phyloP scores from a whole-genome alignment of 768 basidiomycete species.

The Tulasnella sp. region DNA sequence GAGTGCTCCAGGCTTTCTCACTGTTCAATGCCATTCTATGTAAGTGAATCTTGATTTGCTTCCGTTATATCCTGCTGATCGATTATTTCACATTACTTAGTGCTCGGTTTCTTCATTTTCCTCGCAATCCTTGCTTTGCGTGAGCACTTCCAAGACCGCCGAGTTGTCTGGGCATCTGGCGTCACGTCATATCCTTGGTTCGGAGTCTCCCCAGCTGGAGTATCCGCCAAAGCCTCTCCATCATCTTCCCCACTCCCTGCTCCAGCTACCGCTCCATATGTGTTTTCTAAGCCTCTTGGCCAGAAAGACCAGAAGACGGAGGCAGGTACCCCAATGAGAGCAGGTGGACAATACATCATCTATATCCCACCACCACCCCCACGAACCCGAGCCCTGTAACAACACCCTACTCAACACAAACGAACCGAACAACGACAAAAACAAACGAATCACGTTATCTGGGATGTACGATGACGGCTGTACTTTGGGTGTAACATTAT shows the following conservation, averaged over 20 bases:
- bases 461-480: too few species aligned
- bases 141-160: constrained; percentile 33
- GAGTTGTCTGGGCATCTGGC: constrained; percentile 52
- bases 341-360: constrained; percentile 15
- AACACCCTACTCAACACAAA: too few species aligned
- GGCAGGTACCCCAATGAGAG: constrained; percentile 8
- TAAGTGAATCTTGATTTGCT: constrained; percentile 33
- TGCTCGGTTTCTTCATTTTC: constrained; percentile 37
- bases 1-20: constrained; percentile 67
- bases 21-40: constrained; percentile 62
- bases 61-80: constrained; percentile 27
- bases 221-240: constrained; percentile 20
- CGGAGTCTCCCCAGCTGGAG: constrained; percentile 21
- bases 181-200: constrained; percentile 67
- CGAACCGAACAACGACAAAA: too few species aligned
- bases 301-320: not conserved
- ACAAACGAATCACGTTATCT: too few species aligned
- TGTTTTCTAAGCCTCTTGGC: not conserved
- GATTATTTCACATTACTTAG: constrained; percentile 26
- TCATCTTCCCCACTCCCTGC: constrained; percentile 16
- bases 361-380: constrained; percentile 15
- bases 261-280: constrained; percentile 7
- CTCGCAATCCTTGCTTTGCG: constrained; percentile 34
- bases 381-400: too few species aligned
- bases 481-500: too few species aligned